A percentile compares a stretch with the other conserved stretches of the same genome.
Conservation (phyloP, 1,139 yeast species). For the Magnusiomyces fungicola region DNA sequence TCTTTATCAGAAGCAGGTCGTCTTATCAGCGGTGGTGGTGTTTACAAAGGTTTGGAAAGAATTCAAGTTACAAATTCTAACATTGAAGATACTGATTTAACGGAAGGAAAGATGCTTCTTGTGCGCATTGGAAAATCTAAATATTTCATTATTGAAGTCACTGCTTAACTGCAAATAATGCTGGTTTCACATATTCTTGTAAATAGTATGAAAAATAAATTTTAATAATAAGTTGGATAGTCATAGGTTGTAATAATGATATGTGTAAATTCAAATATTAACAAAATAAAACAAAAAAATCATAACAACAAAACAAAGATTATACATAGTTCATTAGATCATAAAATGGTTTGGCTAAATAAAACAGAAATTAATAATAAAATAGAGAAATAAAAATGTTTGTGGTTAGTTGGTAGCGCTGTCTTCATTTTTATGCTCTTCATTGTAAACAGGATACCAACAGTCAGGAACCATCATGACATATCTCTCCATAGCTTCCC, state of each 20-base stretch:
- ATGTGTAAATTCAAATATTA: no score
- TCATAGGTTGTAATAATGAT: no score
- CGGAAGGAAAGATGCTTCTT: slow-evolving; percentile 52
- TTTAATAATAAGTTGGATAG: not conserved
- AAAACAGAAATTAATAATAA: no score
- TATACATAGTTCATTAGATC: no score
- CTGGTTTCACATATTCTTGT: slow-evolving; percentile 1
- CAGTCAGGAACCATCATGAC: slow-evolving; percentile 86
- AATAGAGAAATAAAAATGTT: not conserved
- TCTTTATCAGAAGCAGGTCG: slow-evolving; percentile 57
- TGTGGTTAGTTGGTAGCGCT: not conserved
- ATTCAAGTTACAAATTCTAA: slow-evolving; percentile 45
- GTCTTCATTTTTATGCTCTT: not conserved
- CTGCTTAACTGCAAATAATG: not conserved
- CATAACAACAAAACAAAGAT: not conserved
- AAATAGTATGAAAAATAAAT: not conserved
- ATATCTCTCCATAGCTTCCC: slow-evolving; percentile 97
- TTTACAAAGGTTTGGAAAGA: slow-evolving; percentile 63
- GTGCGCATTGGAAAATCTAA: slow-evolving; percentile 61
- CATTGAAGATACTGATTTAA: slow-evolving; percentile 36
- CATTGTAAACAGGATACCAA: slow-evolving; percentile 11
- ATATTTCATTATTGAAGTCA: slow-evolving; percentile 19
- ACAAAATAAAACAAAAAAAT: not conserved
- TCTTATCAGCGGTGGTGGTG: slow-evolving; percentile 62
- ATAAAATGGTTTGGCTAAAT: no score